Evolutionary conservation across 2,329 filamentous ascomycete genomes (phyloP).

Genomic region (Triangularia setosa): DNA sequence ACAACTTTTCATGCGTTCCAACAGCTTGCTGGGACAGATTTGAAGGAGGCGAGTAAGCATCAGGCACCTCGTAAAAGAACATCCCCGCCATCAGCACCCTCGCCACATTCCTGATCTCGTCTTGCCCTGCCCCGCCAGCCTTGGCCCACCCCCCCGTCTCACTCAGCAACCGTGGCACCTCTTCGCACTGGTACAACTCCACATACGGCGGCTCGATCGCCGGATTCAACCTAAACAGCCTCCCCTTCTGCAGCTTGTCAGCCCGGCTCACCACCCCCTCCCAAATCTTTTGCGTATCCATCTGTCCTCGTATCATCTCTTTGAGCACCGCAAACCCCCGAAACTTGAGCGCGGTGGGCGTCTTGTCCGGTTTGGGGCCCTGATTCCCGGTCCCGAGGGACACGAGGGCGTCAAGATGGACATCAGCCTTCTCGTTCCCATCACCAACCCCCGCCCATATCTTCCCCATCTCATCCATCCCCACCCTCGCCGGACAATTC

Average conservation of each 20-base stretch:
- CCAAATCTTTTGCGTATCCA: background rate
- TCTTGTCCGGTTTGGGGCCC: background rate
- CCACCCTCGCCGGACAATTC: conserved; percentile 14
- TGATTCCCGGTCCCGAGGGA: conserved; percentile 12
- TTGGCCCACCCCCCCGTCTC: background rate
- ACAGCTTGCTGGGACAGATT: background rate
- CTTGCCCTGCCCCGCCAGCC: conserved; percentile 5
- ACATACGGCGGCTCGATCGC: background rate
- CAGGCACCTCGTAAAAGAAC: conserved; percentile 16
- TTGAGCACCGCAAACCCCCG: background rate
- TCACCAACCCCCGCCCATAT: conserved; percentile 4
- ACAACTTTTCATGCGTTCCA: background rate
- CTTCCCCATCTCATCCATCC: conserved; percentile 5
- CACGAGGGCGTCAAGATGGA: conserved; percentile 9
- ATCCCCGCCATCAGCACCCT: conserved; percentile 10
- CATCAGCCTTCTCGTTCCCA: background rate
- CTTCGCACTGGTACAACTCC: conserved; percentile 5
- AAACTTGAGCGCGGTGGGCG: background rate
- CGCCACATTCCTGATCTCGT: conserved; percentile 21
- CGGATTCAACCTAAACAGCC: conserved; percentile 7
- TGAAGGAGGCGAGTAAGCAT: background rate
- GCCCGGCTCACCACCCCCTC: background rate
- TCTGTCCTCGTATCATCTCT: background rate
- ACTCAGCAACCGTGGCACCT: background rate
- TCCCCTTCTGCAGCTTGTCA: background rate